Conservation (phyloP, 2,329 filamentous ascomycete species). For the Neospermospora avenae region DNA sequence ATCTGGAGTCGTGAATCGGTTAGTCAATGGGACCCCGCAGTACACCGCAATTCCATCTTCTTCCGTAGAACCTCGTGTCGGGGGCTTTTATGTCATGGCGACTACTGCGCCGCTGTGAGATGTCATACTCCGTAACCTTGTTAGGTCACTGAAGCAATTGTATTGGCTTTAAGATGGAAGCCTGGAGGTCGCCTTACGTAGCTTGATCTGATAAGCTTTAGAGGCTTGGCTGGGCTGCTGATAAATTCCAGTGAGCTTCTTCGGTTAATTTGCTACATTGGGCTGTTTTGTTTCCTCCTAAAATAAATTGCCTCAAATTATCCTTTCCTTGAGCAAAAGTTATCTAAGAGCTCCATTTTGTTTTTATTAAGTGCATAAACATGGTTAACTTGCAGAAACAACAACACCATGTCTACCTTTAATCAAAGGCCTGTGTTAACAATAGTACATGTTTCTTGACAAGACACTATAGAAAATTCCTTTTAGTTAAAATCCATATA, state of each 20-base stretch:
- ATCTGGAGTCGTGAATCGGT: neutral
- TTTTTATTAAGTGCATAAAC: no score
- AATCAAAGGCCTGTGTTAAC: no score
- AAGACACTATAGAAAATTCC: no score
- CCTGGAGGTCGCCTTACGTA: conserved; percentile 4
- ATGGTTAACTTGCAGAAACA: no score
- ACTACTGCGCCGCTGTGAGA: neutral
- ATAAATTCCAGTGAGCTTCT: neutral
- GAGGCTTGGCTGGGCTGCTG: neutral
- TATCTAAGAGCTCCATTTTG: no score
- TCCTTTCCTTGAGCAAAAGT: no score
- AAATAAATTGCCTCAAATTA: no score
- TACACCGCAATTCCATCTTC: neutral
- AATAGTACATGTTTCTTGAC: no score
- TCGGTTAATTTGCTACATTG: neutral
- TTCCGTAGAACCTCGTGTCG: neutral
- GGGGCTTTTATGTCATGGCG: neutral
- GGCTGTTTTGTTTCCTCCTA: neutral
- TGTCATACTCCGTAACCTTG: neutral
- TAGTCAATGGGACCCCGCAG: neutral
- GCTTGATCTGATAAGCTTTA: conserved; percentile 4
- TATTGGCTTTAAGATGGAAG: conserved; percentile 14
- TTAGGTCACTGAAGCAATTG: conserved; percentile 8
- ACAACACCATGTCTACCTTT: no score
- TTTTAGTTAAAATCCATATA: no score